Evolutionary conservation across 768 basidiomycete species (phyloP), one percentile per base, ranked within the genome.

Genomic region (Phaeotremella fagi): DNA sequence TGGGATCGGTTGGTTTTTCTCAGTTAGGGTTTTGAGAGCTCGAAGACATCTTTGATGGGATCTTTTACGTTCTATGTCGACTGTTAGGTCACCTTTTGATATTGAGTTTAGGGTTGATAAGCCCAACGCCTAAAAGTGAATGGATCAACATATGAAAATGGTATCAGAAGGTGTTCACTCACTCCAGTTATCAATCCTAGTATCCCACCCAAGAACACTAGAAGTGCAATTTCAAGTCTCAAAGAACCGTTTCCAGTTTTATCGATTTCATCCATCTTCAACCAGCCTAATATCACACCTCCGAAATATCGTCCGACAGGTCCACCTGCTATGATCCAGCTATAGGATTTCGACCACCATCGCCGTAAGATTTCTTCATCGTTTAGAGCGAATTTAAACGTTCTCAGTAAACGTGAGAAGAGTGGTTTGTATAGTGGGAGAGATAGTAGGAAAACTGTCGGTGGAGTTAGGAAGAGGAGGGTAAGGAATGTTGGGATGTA

Each of bases 401-500:
- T 63, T 25, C 28, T 28, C 14, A 48, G 15, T 3, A 52, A 36
- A 12, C 63, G 60, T 7, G 15, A 25, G 18, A 37, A 33, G 4
- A 70, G 43, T 5, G 63, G 61, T 6, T 4, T 22, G 28, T 59
- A 52, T 3, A 70, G 27, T 0, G 68, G 68, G 6, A 57, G 37
- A 18, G 57, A 55, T 20, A 65, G 48, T 28, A 66, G 26, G 23
- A 65, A 9, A 52, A 70, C 47, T 5, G 62, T 59, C 9, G 64
- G 52, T 3, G 72, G 70, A 0, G 72, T 67, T 27, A 63, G 48
- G 24, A 64, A 33, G 11, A 75, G 61, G 5, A 74, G 53, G 26
- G 46, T 37, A 37, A 75, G 54, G 61, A 75, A 75, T 3, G 55
- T 51, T 2, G 55, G 61, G 45, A 71, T 63, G 37, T 67, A 45